phyloP scores from a whole-genome alignment of 768 basidiomycete genomes.

The Tephrocybe rancida region DNA sequence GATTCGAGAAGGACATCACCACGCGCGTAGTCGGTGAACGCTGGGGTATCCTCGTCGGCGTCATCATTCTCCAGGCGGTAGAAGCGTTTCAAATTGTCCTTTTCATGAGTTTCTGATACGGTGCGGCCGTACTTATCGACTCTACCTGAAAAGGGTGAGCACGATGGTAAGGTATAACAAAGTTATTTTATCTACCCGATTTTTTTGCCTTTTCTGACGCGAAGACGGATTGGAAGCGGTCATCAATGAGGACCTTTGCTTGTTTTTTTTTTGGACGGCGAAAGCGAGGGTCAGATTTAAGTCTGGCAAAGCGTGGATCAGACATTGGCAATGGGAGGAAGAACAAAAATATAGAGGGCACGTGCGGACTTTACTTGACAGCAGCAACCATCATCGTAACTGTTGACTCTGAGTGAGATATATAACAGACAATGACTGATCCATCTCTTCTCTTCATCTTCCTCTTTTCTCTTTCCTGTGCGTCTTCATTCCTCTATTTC shows the following conservation, averaged over 20 bases:
- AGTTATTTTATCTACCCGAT: slow-evolving; percentile 6
- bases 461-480: slow-evolving; percentile 15
- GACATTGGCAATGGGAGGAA: slow-evolving; percentile 58
- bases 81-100: slow-evolving; percentile 77
- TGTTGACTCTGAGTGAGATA: too few species aligned
- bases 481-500: slow-evolving; percentile 2
- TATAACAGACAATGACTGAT: slow-evolving; percentile 9
- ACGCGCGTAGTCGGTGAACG: slow-evolving; percentile 80
- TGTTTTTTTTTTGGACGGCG: slow-evolving; percentile 78
- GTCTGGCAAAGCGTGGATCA: slow-evolving; percentile 85
- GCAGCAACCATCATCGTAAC: slow-evolving; percentile 20
- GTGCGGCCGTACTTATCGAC: slow-evolving; percentile 92
- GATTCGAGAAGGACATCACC: slow-evolving; percentile 88
- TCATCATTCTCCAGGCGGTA: slow-evolving; percentile 65
- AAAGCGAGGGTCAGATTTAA: slow-evolving; percentile 93
- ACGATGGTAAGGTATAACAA: not conserved
- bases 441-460: slow-evolving; percentile 4
- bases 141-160: slow-evolving; percentile 39
- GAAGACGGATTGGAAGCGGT: slow-evolving; percentile 87
- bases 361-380: slow-evolving; percentile 14
- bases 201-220: slow-evolving; percentile 42
- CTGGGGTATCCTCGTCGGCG: slow-evolving; percentile 29
- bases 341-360: slow-evolving; percentile 7
- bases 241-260: slow-evolving; percentile 86
- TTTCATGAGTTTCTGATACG: slow-evolving; percentile 66